Evolutionary conservation across 768 basidiomycete genomes (phyloP), one percentile per base, ranked within the genome.

Genomic region (Russula griseocarnosa): DNA sequence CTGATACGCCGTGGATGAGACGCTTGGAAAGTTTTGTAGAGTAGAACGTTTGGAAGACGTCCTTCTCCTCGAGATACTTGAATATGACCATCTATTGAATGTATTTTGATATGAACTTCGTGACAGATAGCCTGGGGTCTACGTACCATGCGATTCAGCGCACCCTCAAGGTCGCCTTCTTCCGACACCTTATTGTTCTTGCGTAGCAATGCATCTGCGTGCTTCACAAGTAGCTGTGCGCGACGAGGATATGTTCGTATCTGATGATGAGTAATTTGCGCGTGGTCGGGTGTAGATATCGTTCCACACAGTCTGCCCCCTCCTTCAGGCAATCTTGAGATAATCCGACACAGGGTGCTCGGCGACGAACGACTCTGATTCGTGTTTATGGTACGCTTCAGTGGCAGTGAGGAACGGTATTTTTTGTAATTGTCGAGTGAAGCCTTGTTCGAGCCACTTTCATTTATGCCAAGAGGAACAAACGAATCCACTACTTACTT

Each of bases 61-160:
- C 96, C 79, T 97, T 97, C 80, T 98, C 95, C 73, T 95, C 93
- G 70, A 98, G 89, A 76, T 97, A 98, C 74, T 94, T 94, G 89
- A 99, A 97, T 55, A 98, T 78, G 16, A 92, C 82, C 94, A 98
- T 97, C 96, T 98, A 71, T 2, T 67, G 44, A 56, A 38, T 14
- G 32, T 42, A 24, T 58, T 49, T 55, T 59, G 51, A 63, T 32
- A 54, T n/a, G 22, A 32, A 30, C 7, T 13, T 46, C 40, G 40
- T 20, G 10, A 47, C 4, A 8, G 16, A 55, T 9, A 5, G n/a
- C 36, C 26, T n/a, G 26, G 40, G 70, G 32, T 9, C 18, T 13
- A 77, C 88, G 55, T 73, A 96, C 95, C 71, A 94, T 92, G 69
- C 93, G 89, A 73, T 93, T 90, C 50, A 99, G 74, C 11, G 92